Conservation (phyloP, 2,329 filamentous ascomycete genomes). For the Aspergillus japonicus region DNA sequence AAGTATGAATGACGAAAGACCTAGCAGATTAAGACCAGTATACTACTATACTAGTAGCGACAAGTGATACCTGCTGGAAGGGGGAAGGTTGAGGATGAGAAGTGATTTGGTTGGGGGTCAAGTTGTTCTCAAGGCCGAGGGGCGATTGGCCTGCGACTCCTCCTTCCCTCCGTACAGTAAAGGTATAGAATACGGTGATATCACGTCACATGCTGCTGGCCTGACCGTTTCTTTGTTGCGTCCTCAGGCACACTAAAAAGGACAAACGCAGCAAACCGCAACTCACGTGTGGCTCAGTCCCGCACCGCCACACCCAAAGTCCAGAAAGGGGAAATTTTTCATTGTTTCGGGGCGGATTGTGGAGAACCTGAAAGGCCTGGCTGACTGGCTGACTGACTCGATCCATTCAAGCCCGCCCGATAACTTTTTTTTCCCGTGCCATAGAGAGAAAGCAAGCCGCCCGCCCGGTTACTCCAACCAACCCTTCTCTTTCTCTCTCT, state of each 20-base stretch:
- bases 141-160: no score
- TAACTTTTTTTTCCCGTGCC: slow-evolving; percentile 23
- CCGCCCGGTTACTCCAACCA: neutral
- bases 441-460: slow-evolving; percentile 2
- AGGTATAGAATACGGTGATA: slow-evolving; percentile 16
- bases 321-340: slow-evolving; percentile 16
- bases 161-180: no score
- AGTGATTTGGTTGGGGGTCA: slow-evolving; percentile 10
- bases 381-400: no score
- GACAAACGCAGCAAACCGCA: neutral
- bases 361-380: slow-evolving; percentile 6
- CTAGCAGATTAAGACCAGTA: neutral
- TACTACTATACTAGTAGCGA: neutral
- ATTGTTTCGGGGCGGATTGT: slow-evolving; percentile 11
- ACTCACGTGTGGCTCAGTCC: neutral
- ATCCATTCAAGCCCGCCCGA: slow-evolving; percentile 17
- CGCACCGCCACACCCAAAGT: slow-evolving; percentile 16
- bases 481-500: slow-evolving; percentile 13
- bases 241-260: slow-evolving; percentile 21
- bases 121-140: neutral
- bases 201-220: slow-evolving; percentile 34
- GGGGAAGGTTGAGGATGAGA: neutral
- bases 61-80: neutral
- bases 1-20: neutral
- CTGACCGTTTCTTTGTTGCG: slow-evolving; percentile 20